These are phyloP conservation scores for Patellifolia procumbens DNA, from an alignment of 179 eudicot species.

Conservation along the genomic window DNA sequence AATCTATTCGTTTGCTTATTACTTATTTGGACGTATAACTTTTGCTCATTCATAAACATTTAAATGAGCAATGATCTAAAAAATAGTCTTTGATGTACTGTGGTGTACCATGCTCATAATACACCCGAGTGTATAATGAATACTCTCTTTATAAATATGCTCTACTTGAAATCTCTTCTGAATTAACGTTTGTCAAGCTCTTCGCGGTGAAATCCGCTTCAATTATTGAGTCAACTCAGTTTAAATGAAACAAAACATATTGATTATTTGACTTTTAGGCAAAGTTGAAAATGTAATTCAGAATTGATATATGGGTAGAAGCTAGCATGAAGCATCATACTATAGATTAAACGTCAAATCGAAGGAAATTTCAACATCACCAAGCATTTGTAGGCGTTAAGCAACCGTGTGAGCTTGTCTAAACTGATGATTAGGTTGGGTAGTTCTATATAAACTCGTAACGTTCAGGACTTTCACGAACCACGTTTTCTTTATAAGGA, in stretches of 20 bases:
- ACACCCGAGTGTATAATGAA: no score
- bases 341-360: neutral
- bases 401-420: slow-evolving; percentile 12
- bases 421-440: neutral
- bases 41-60: no score
- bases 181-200: neutral
- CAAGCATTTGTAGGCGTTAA: neutral
- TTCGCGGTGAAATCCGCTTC: neutral
- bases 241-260: neutral
- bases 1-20: no score
- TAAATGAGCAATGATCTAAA: no score
- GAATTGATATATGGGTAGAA: neutral
- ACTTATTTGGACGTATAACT: no score
- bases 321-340: neutral
- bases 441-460: slow-evolving; percentile 8
- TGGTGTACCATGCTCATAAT: no score
- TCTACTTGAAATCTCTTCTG: neutral
- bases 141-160: no score
- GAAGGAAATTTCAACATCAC: slow-evolving; percentile 12
- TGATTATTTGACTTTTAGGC: slow-evolving; percentile 5
- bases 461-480: neutral
- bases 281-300: slow-evolving; percentile 2
- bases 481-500: neutral
- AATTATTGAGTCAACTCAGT: neutral
- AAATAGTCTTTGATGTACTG: no score